A percentile compares a stretch with the other conserved stretches of the same genome.
Conservation (phyloP, 2,329 filamentous ascomycete species). For the Cercospora berteroae region DNA sequence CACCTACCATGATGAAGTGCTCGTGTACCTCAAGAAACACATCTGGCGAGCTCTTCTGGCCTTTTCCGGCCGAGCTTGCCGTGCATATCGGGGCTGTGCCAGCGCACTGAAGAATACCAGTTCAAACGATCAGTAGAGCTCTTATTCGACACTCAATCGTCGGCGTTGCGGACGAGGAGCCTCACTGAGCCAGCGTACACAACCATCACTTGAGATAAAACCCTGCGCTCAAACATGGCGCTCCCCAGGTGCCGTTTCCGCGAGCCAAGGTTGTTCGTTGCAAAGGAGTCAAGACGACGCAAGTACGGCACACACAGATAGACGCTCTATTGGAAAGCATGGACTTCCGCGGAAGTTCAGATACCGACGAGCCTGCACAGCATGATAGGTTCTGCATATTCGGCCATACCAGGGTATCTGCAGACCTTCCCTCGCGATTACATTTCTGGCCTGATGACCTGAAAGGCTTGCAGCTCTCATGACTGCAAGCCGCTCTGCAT, state of each 20-base stretch:
- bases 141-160: background rate
- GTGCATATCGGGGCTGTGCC: background rate
- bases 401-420: background rate
- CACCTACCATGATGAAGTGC: background rate
- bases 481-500: background rate
- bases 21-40: background rate
- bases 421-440: background rate
- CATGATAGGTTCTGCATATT: background rate
- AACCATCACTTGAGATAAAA: background rate
- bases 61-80: background rate
- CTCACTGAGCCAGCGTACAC: background rate
- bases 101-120: background rate
- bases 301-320: background rate
- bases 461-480: background rate
- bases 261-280: background rate
- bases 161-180: background rate
- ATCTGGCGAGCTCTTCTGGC: background rate
- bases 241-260: background rate
- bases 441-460: background rate
- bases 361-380: background rate
- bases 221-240: background rate
- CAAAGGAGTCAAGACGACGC: background rate
- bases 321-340: background rate
- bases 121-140: background rate
- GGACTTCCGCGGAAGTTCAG: background rate